These are phyloP conservation scores for Phoenix roebelenii DNA, from an alignment of 176 grass and related monocot genomes.

Conservation along the genomic window DNA sequence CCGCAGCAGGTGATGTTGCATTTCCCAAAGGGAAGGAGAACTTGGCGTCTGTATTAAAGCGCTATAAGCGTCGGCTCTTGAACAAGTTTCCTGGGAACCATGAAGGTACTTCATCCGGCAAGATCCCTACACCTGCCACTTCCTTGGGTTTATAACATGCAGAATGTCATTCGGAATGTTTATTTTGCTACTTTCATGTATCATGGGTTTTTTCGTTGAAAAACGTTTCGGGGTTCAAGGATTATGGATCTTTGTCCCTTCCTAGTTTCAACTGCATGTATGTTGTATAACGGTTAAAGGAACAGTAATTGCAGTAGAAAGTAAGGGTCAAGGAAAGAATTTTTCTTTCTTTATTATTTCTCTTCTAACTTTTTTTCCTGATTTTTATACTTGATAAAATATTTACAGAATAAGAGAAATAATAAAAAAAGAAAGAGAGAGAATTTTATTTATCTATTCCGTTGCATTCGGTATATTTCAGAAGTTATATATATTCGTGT, in stretches of 20 bases:
- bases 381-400: too few relatives aligned
- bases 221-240: slow-evolving; percentile 8
- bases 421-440: too few relatives aligned
- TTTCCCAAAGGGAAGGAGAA: slow-evolving; percentile 99
- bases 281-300: slow-evolving; percentile 4
- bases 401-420: too few relatives aligned
- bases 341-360: too few relatives aligned
- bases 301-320: background rate
- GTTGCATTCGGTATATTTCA: too few relatives aligned
- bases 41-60: slow-evolving; percentile 92
- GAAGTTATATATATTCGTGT: too few relatives aligned
- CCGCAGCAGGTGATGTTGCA: slow-evolving; percentile 82
- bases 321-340: too few relatives aligned
- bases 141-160: background rate
- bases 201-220: slow-evolving; percentile 20
- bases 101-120: slow-evolving; percentile 5
- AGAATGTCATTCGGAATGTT: background rate
- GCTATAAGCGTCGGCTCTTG: slow-evolving; percentile 75
- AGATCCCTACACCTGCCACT: background rate
- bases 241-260: background rate
- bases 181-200: background rate
- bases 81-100: slow-evolving; percentile 29
- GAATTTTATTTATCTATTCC: too few relatives aligned
- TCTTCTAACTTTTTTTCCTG: too few relatives aligned
- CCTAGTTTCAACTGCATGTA: slow-evolving; percentile 3